Evolutionary conservation across 2,329 filamentous ascomycete species (phyloP).

Genomic region (Pseudocercospora crystallina): DNA sequence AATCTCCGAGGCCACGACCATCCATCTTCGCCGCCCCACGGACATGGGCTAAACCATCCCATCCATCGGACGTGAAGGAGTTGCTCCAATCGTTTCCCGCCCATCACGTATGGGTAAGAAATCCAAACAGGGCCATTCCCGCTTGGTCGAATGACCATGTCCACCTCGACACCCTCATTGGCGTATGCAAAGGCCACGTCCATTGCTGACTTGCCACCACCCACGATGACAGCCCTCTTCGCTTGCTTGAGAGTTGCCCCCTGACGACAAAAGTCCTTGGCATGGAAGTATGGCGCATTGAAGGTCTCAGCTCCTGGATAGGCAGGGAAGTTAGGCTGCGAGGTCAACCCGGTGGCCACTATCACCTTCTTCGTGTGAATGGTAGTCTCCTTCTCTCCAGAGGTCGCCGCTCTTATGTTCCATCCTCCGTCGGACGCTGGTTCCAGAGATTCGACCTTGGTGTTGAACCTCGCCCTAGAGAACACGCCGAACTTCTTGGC

Average conservation of each 20-base stretch:
- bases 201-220: conserved; percentile 63
- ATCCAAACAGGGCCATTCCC: conserved; percentile 63
- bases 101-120: conserved; percentile 62
- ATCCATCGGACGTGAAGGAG: conserved; percentile 66
- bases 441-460: conserved; percentile 51
- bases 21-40: conserved; percentile 66
- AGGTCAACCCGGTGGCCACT: conserved; percentile 62
- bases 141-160: conserved; percentile 59
- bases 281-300: conserved; percentile 57
- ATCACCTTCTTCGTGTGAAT: conserved; percentile 55
- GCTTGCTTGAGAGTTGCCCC: conserved; percentile 38
- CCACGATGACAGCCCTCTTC: conserved; percentile 55
- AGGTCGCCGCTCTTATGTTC: conserved; percentile 15
- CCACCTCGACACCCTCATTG: conserved; percentile 51
- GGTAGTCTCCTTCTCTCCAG: conserved; percentile 38
- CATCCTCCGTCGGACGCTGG: conserved; percentile 33
- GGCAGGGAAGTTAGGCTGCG: conserved; percentile 55
- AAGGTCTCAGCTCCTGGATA: conserved; percentile 55
- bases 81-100: conserved; percentile 65
- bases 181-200: conserved; percentile 62
- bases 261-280: conserved; percentile 51
- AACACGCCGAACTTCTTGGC: conserved; percentile 54
- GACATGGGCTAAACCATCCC: conserved; percentile 73
- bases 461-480: conserved; percentile 51
- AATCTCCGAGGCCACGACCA: conserved; percentile 53